These are phyloP conservation scores for Gypsophila paniculata DNA, from an alignment of 179 eudicot species.

Conservation along the genomic window DNA sequence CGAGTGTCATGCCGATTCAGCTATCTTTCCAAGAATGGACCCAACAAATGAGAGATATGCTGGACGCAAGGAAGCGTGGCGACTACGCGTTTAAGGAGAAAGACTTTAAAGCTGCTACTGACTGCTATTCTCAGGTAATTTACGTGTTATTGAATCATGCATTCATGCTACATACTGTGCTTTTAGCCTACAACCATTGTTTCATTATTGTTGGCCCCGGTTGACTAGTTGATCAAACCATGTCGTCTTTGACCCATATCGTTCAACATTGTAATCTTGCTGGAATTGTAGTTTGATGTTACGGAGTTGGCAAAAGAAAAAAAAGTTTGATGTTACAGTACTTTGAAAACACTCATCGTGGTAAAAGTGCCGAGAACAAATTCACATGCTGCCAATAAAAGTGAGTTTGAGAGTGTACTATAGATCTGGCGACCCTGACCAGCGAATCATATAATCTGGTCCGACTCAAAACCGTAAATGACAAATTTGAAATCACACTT, in stretches of 20 bases:
- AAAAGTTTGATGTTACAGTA: no score
- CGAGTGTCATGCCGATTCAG: conserved; percentile 35
- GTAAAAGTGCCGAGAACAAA: background rate
- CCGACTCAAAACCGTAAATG: no score
- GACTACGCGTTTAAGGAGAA: conserved; percentile 89
- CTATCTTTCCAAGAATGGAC: conserved; percentile 99
- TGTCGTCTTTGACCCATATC: background rate
- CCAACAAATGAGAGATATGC: conserved; percentile 94
- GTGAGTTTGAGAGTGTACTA: background rate
- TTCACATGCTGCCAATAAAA: background rate
- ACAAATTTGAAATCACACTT: no score
- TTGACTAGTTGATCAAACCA: background rate
- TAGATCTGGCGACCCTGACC: background rate
- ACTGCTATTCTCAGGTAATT: conserved; percentile 92
- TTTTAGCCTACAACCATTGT: background rate
- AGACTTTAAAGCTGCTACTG: conserved; percentile 81
- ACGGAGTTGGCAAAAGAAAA: no score
- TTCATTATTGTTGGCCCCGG: background rate
- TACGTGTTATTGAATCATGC: conserved; percentile 3
- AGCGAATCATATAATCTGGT: no score
- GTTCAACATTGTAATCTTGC: background rate
- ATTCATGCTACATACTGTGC: conserved; percentile 2
- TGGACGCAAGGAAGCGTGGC: conserved; percentile 92
- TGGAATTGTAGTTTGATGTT: background rate
- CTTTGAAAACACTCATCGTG: background rate